Conservation (phyloP, 768 basidiomycete species). For the Phylloporus arenicola region DNA sequence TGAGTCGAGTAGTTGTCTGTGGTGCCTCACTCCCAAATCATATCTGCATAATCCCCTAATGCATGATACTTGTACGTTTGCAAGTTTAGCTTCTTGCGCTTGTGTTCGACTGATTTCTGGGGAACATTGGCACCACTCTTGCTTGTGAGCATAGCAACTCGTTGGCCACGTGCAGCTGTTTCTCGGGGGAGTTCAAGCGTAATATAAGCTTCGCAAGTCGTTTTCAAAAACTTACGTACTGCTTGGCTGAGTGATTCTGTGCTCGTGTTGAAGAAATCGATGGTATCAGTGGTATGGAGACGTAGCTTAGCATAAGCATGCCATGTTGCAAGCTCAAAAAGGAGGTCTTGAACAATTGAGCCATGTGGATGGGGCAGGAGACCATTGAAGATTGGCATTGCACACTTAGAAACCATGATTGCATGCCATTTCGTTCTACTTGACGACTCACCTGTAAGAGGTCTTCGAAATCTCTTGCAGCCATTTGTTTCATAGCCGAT, state of each 20-base stretch:
- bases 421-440: no score
- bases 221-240: no score
- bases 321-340: background rate
- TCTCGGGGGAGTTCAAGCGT: no score
- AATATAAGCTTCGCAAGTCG: no score
- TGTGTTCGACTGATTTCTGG: no score
- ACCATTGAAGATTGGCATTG: background rate
- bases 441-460: background rate
- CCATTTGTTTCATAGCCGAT: background rate
- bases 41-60: conserved; percentile 15
- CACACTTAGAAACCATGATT: background rate
- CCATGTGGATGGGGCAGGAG: background rate
- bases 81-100: no score
- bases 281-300: background rate
- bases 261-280: no score
- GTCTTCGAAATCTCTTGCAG: background rate
- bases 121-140: no score
- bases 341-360: background rate
- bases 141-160: no score
- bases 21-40: conserved; percentile 11
- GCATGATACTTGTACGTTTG: conserved; percentile 28
- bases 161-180: no score
- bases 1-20: conserved; percentile 24
- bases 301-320: background rate
- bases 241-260: no score